Percentiles rank a stretch among this genome's conserved stretches.
These are phyloP conservation scores for Geotrichum phurueaensis DNA, from an alignment of 1,139 yeast species.

Conservation along the genomic window DNA sequence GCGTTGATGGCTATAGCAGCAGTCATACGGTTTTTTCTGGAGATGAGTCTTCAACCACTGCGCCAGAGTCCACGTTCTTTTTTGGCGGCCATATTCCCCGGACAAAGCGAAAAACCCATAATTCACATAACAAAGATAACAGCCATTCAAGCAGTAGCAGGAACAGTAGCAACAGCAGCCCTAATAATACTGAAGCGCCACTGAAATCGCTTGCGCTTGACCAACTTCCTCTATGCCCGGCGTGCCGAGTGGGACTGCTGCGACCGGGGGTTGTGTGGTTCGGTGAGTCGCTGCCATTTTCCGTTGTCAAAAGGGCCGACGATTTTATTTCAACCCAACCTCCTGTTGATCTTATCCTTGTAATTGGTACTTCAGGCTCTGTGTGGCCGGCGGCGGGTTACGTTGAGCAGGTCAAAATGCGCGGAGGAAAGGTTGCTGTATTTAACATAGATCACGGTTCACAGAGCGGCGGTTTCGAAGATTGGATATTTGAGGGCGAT, in stretches of 20 bases:
- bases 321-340: conserved; percentile 51
- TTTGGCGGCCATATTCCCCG: conserved; percentile 9
- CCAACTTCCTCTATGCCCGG: conserved; percentile 73
- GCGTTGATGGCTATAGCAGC: background rate
- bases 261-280: conserved; percentile 94
- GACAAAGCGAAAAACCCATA: background rate
- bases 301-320: conserved; percentile 60
- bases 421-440: conserved; percentile 79
- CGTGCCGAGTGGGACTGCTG: conserved; percentile 53
- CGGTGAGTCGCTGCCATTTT: conserved; percentile 73
- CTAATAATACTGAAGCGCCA: background rate
- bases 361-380: conserved; percentile 77
- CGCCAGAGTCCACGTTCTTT: conserved; percentile 6
- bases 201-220: conserved; percentile 37
- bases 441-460: conserved; percentile 57
- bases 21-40: background rate
- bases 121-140: background rate
- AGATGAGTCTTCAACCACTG: conserved; percentile 4
- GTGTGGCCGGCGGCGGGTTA: conserved; percentile 92
- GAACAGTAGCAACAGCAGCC: background rate
- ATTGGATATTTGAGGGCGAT: conserved; percentile 77
- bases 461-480: conserved; percentile 36
- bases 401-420: conserved; percentile 63
- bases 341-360: conserved; percentile 63
- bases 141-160: background rate